phyloP scores from a whole-genome alignment of 306 rosid species.

The Castanospermum australe region DNA sequence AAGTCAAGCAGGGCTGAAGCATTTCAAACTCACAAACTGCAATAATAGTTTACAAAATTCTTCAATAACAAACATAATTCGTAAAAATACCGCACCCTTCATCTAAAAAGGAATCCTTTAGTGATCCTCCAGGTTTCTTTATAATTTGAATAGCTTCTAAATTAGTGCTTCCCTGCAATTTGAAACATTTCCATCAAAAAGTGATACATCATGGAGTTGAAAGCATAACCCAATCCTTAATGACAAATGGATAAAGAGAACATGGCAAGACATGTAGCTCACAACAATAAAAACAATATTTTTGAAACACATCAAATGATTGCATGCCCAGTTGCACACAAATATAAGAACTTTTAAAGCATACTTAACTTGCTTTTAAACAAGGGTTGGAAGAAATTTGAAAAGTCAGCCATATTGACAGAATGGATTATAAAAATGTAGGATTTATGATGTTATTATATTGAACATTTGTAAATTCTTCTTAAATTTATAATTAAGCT shows the following conservation, averaged over 20 bases:
- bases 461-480: too few species aligned
- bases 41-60: background rate
- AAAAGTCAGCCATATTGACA: background rate
- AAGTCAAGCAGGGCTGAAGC: background rate
- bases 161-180: constrained; percentile 96
- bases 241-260: too few species aligned
- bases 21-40: background rate
- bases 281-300: too few species aligned
- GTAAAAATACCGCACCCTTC: constrained; percentile 94
- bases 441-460: too few species aligned
- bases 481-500: background rate
- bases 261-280: too few species aligned
- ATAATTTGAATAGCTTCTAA: constrained; percentile 90
- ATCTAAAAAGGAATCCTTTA: constrained; percentile 85
- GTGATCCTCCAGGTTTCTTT: constrained; percentile 96
- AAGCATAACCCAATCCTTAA: too few species aligned
- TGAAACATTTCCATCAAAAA: background rate
- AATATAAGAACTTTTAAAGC: background rate
- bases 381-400: background rate
- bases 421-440: background rate
- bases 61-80: background rate
- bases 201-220: too few species aligned
- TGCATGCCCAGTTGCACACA: background rate
- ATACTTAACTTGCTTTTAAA: background rate
- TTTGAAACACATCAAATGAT: background rate